Base-by-base conservation (phyloP, 805 yeast genomes). In the Gaillardinia entomophila region DNA sequence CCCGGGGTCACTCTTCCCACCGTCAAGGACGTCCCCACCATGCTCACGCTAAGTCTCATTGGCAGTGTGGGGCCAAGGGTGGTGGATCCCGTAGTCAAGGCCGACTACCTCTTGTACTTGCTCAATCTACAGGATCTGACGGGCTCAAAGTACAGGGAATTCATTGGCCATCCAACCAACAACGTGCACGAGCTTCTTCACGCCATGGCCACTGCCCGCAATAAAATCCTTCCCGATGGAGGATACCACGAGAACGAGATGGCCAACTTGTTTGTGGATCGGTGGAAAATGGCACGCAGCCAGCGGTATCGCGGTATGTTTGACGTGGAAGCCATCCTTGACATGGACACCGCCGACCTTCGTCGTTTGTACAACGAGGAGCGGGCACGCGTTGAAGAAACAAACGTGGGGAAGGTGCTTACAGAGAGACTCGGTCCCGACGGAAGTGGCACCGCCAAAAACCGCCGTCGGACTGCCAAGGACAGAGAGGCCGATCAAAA, bases 1-100 rank as follows among this genome's bases (percentile, higher is more conserved):
- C 98, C 98, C 0, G 98, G 98, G 1, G 89, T 92, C 3, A 76
- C 86, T 36, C 57, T 87, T 10, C 97, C 98, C 0, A 75, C 77
- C 14, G 83, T 79, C 7, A 69, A 71, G 29, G 71, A 73, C 38
- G 53, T 71, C 3, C 76, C 78, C 40, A 76, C 87, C 1, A 85
- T 89, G 92, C 61, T 90, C 16, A 72, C 79, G 2, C 64, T 89
- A 24, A 68, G 84, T 1, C 57, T 88, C 13, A 77, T 82, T 24
- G 94, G 95, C 1, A 80, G 92, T 30, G 82, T 89, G 4, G 77
- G 77, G 36, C 62, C 74, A 4, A 70, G 72, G 12, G 63, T 73
- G n/a, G 72, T 87, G 12, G 97, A 89, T 51, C 95, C 95, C 0
- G 77, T 82, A 3, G 72, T 86, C 20, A 84, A 82, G 33, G 95